These are phyloP conservation scores for Calonectria ilicicola DNA, from an alignment of 2,329 filamentous ascomycete species.

Conservation along the genomic window DNA sequence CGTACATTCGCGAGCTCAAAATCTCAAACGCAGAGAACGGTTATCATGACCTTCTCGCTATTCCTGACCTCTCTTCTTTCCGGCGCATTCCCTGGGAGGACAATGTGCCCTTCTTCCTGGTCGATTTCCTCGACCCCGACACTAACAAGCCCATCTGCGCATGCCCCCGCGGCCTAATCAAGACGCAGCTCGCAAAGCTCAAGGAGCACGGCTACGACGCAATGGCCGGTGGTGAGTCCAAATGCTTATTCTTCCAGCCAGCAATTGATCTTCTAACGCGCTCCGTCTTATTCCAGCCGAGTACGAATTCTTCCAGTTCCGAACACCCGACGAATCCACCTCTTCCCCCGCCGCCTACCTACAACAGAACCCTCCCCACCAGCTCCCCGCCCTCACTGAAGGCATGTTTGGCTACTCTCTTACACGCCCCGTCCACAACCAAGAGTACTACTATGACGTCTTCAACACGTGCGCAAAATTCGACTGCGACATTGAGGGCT, in stretches of 20 bases:
- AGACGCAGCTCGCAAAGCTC: conserved; percentile 75
- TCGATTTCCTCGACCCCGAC: conserved; percentile 87
- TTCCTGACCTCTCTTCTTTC: conserved; percentile 82
- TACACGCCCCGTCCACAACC: conserved; percentile 87
- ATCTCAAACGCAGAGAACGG: conserved; percentile 94
- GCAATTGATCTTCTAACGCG: neutral
- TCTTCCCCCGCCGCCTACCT: conserved; percentile 82
- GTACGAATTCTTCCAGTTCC: conserved; percentile 96
- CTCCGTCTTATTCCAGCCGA: conserved; percentile 70
- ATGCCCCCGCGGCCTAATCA: conserved; percentile 83
- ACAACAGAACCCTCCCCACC: conserved; percentile 75
- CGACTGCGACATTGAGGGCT: conserved; percentile 86
- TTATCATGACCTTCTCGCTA: conserved; percentile 85
- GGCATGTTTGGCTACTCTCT: conserved; percentile 97
- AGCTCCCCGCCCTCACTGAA: conserved; percentile 85
- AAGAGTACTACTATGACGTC: conserved; percentile 91
- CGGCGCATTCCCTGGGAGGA: conserved; percentile 92
- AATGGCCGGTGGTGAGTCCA: conserved; percentile 84
- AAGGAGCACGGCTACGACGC: conserved; percentile 78
- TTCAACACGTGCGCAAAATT: conserved; percentile 85
- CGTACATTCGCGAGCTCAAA: conserved; percentile 85
- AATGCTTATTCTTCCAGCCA: too few relatives aligned
- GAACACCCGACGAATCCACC: conserved; percentile 67
- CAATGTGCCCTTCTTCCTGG: conserved; percentile 85
- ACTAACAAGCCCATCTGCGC: conserved; percentile 77